These are phyloP conservation scores for Lachnellula occidentalis DNA, from an alignment of 2,329 filamentous ascomycete species.

Conservation along the genomic window DNA sequence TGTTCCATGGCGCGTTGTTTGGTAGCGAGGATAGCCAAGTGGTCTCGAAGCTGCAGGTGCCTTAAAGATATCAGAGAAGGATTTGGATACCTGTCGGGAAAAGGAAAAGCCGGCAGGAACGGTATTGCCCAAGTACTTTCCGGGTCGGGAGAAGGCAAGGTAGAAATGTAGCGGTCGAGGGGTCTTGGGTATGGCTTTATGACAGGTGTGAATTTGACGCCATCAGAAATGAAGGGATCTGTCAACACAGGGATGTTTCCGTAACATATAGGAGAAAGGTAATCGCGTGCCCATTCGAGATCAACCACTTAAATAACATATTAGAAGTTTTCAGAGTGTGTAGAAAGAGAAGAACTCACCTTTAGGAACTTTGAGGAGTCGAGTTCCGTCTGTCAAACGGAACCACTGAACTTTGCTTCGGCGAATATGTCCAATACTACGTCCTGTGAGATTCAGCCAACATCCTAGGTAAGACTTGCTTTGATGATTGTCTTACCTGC, in stretches of 20 bases:
- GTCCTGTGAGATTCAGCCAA: no score
- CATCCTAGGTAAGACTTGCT: no score
- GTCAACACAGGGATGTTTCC: background rate
- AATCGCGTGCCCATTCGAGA: background rate
- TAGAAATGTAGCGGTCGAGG: background rate
- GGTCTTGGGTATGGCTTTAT: background rate
- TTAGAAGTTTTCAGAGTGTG: no score
- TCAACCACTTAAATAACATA: background rate
- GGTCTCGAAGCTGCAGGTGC: background rate
- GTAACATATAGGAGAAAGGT: background rate
- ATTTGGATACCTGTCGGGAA: background rate
- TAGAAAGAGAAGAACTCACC: no score
- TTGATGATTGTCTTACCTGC: no score
- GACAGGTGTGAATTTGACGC: background rate
- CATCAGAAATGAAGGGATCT: background rate
- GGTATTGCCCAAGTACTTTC: background rate
- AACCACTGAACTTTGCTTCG: no score
- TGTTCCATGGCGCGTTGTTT: background rate
- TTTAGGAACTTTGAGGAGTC: no score
- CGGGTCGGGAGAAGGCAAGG: background rate
- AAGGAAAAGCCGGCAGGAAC: background rate
- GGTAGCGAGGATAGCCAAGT: background rate
- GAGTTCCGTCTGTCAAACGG: no score
- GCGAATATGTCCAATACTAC: no score
- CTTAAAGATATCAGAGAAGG: background rate